Conservation (phyloP, 306 rosid genomes). For the Mucuna pruriens region DNA sequence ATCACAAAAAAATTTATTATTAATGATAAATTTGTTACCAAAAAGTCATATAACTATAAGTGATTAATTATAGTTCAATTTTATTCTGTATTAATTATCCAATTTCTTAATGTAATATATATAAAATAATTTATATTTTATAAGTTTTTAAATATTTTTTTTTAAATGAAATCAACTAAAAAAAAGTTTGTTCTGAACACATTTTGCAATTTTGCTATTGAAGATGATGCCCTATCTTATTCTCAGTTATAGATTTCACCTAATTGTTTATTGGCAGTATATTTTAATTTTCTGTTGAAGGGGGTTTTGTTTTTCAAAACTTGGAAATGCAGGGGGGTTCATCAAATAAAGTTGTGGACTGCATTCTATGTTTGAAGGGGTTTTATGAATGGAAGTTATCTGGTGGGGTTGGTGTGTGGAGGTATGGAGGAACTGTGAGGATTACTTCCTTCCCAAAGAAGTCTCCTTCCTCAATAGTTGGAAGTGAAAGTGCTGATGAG, state of each 20-base stretch:
- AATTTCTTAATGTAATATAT: not conserved
- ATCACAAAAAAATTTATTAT: too few relatives aligned
- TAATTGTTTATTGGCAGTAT: not conserved
- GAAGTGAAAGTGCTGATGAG: constrained; percentile 88
- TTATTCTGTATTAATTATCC: not conserved
- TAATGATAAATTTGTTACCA: too few relatives aligned
- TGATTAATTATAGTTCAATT: too few relatives aligned
- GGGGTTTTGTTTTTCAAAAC: constrained; percentile 27
- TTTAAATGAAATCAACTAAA: not conserved
- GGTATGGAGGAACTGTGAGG: constrained; percentile 97
- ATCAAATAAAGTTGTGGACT: constrained; percentile 89
- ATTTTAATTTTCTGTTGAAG: constrained; percentile 2
- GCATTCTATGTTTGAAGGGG: constrained; percentile 96
- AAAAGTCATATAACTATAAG: too few relatives aligned
- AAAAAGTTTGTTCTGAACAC: not conserved
- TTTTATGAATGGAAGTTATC: constrained; percentile 90
- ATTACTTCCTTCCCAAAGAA: constrained; percentile 80
- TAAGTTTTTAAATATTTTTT: not conserved
- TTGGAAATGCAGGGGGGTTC: constrained; percentile 82
- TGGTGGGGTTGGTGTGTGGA: constrained; percentile 98
- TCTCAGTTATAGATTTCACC: not conserved
- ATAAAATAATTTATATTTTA: not conserved
- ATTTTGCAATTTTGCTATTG: constrained; percentile 6
- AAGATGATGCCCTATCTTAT: not conserved
- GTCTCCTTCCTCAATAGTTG: constrained; percentile 65